Base-by-base conservation (phyloP, 2,329 filamentous ascomycete species). In the Penicillium sp. region DNA sequence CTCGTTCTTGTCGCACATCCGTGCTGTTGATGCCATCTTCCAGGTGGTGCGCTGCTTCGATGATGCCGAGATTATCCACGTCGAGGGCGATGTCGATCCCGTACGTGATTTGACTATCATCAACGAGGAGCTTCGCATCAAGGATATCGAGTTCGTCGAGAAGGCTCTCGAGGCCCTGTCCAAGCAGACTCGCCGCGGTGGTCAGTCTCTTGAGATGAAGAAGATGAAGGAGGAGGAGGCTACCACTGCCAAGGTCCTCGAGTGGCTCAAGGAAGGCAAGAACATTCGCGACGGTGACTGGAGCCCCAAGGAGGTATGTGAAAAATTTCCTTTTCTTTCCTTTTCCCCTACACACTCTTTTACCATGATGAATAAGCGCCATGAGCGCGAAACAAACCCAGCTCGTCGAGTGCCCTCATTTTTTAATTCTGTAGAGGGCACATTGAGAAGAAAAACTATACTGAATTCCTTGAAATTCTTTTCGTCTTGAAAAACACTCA, bases 21-120 rank as follows among this genome's bases (percentile, higher is more conserved):
- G 95, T 72, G 94, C 94, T 48, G 92, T 96, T 74, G 92, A 96
- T 80, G 92, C 92, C 74, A 95, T 96, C 76, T 96, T 96, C 81
- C 90, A 96, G 76, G 92, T 96, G 40, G 92, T 96, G 33, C 87
- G 92, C 66, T 95, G 89, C 78, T 96, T 99, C 77, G 95, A 99
- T 71, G 94, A 99, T 80, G 94, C 92, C 54, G 94, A 99, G 78
- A 99, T 99, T 68, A 97, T 96, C 66, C 94, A 99, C 82, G 92
- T 99, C 61, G 95, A 99, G 81, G 95, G 94, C 72, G 94, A 99
- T 67, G 95, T 99, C 65, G 89, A 99, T 77, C 95, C 94, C 30
- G 84, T 89, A 55, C 87, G 94, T 70, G 94, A 99, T 80, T 76
- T 99, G 63, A 89, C 90, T 69, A 99, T 99, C 74, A 97, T 99